A percentile compares a stretch with the other conserved stretches of the same genome.
These are phyloP conservation scores for Trichosporon faecale DNA, from an alignment of 1,284 basidiomycete species.

Conservation along the genomic window DNA sequence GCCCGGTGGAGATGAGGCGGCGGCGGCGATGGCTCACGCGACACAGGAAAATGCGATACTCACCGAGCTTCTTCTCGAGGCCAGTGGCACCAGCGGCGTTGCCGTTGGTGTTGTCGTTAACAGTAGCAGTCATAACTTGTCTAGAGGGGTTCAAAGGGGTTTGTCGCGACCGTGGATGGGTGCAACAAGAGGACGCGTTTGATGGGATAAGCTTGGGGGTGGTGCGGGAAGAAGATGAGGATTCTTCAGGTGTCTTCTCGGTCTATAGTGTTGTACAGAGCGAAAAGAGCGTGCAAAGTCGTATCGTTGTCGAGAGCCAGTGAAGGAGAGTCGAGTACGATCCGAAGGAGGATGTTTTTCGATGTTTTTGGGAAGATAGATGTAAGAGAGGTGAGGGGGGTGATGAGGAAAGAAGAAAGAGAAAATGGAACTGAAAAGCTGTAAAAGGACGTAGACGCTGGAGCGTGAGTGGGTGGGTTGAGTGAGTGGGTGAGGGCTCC, in stretches of 20 bases:
- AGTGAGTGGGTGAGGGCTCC: neutral
- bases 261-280: constrained; percentile 26
- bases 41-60: constrained; percentile 43
- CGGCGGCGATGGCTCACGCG: constrained; percentile 18
- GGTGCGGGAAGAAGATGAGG: neutral
- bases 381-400: constrained; percentile 7
- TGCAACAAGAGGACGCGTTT: neutral
- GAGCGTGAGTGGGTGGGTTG: neutral
- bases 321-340: constrained; percentile 12
- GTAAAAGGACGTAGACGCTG: neutral
- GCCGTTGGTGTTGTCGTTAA: constrained; percentile 28
- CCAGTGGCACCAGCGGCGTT: constrained; percentile 62
- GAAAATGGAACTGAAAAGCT: constrained; percentile 11
- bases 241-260: constrained; percentile 21
- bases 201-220: neutral
- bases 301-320: constrained; percentile 11
- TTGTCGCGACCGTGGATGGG: constrained; percentile 11
- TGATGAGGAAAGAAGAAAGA: constrained; percentile 15
- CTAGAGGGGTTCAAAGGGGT: constrained; percentile 14
- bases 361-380: neutral
- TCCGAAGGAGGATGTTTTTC: constrained; percentile 8
- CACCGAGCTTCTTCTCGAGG: constrained; percentile 79
- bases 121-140: constrained; percentile 45
- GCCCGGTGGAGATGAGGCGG: neutral
- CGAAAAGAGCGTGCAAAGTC: constrained; percentile 26